Conservation (phyloP, 2,329 filamentous ascomycete genomes). For the Thielaviopsis cerberus region DNA sequence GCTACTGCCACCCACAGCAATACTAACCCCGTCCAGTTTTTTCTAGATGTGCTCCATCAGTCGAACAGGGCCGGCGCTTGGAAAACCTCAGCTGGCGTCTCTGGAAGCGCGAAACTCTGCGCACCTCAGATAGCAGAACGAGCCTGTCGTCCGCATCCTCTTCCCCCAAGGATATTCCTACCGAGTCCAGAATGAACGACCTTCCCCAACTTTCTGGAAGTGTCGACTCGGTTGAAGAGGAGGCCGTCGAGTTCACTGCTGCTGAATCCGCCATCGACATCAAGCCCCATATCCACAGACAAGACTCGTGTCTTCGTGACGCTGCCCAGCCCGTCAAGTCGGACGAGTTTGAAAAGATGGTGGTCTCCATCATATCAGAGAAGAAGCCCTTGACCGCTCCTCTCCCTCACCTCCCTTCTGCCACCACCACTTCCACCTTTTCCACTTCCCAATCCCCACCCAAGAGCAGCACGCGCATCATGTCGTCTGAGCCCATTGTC, state of each 20-base stretch:
- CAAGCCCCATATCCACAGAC: conserved; percentile 48
- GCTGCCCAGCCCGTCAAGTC: conserved; percentile 49
- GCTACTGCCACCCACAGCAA: not conserved
- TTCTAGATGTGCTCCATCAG: conserved; percentile 79
- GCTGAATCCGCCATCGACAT: conserved; percentile 39
- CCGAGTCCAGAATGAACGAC: conserved; percentile 26
- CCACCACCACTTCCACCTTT: conserved; percentile 19
- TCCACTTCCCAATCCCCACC: conserved; percentile 16
- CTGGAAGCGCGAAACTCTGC: conserved; percentile 87
- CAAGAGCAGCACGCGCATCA: conserved; percentile 18
- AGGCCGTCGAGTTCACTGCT: conserved; percentile 38
- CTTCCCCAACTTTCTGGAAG: conserved; percentile 60
- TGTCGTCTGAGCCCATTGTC: conserved; percentile 13
- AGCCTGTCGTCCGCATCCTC: conserved; percentile 32
- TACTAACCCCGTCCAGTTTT: conserved; percentile 44
- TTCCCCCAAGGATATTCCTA: conserved; percentile 31
- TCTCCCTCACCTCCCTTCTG: conserved; percentile 21
- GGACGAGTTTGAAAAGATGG: conserved; percentile 81
- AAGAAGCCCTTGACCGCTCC: conserved; percentile 46
- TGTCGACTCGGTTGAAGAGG: conserved; percentile 55
- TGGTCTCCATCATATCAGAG: conserved; percentile 79
- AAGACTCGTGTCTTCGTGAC: conserved; percentile 43
- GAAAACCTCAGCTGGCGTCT: conserved; percentile 93
- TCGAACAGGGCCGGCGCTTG: conserved; percentile 77
- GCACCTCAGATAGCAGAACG: conserved; percentile 36